Evolutionary conservation across 2,329 filamentous ascomycete species (phyloP).

Genomic region (Trichoderma pleuroti): DNA sequence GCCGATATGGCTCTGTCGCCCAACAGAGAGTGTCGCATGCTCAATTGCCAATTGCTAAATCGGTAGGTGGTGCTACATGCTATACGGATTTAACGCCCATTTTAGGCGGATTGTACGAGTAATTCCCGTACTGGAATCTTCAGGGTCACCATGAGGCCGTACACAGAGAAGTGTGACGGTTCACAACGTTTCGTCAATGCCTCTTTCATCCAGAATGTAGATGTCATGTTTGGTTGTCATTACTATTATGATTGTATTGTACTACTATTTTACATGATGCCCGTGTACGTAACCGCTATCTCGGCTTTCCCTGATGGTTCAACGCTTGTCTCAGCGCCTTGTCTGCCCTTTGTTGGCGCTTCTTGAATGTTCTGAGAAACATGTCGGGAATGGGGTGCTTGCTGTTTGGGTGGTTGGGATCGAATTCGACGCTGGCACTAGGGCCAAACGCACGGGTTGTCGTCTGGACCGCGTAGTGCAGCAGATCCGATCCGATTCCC

Average conservation of each 20-base stretch:
- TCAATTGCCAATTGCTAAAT: neutral
- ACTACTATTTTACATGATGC: neutral
- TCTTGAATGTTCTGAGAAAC: constrained; percentile 58
- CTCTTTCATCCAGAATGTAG: neutral
- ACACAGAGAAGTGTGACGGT: neutral
- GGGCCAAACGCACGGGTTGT: constrained; percentile 62
- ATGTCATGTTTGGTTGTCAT: neutral
- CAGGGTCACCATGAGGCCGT: neutral
- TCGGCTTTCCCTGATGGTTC: constrained; percentile 17
- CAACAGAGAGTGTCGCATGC: constrained; percentile 1
- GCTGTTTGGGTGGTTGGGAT: constrained; percentile 72
- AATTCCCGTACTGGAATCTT: neutral
- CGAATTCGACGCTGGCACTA: constrained; percentile 63
- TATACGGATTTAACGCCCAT: neutral
- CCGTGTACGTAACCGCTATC: neutral
- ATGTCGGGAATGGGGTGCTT: constrained; percentile 52
- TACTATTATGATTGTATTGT: neutral
- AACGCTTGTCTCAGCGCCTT: constrained; percentile 39
- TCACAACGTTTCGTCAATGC: neutral
- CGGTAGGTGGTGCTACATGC: neutral
- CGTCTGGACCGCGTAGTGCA: constrained; percentile 66
- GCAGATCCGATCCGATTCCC: constrained; percentile 67
- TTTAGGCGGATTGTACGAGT: neutral
- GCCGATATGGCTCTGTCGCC: neutral
- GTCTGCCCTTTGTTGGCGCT: constrained; percentile 52